Percentiles rank a stretch among this genome's conserved stretches.
Evolutionary conservation across 139 green algal species (phyloP).

Genomic region (Astrephomene gubernaculifera): DNA sequence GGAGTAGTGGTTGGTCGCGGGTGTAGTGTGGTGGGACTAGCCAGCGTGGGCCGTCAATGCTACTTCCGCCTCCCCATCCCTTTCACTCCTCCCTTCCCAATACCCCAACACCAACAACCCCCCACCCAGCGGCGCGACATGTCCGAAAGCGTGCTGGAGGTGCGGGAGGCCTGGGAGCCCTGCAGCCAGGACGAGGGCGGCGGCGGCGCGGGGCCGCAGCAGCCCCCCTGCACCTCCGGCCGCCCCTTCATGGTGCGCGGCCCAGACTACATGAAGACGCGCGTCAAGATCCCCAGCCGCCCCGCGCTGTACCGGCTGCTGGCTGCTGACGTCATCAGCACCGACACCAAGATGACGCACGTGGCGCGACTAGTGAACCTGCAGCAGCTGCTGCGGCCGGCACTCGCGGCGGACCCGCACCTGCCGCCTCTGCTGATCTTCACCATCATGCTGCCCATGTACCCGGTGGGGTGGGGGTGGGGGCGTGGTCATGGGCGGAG

Average conservation of each 20-base stretch:
- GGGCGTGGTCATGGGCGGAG: neutral
- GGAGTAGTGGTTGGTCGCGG: too few species aligned
- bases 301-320: conserved; percentile 80
- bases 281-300: conserved; percentile 58
- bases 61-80: too few species aligned
- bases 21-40: too few species aligned
- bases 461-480: conserved; percentile 58
- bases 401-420: conserved; percentile 29
- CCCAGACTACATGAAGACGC: conserved; percentile 72
- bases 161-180: conserved; percentile 30
- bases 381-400: conserved; percentile 53
- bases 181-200: neutral
- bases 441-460: conserved; percentile 88
- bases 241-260: conserved; percentile 71
- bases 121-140: neutral
- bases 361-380: conserved; percentile 78
- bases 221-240: neutral
- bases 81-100: too few species aligned
- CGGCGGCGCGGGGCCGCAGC: too few species aligned
- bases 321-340: conserved; percentile 77
- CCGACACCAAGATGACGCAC: conserved; percentile 81
- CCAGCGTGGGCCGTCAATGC: too few species aligned
- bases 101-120: too few species aligned
- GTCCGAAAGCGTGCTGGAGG: neutral
- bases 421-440: conserved; percentile 86